phyloP scores from a whole-genome alignment of 2,329 filamentous ascomycete genomes.

The Aspergillus sp. region DNA sequence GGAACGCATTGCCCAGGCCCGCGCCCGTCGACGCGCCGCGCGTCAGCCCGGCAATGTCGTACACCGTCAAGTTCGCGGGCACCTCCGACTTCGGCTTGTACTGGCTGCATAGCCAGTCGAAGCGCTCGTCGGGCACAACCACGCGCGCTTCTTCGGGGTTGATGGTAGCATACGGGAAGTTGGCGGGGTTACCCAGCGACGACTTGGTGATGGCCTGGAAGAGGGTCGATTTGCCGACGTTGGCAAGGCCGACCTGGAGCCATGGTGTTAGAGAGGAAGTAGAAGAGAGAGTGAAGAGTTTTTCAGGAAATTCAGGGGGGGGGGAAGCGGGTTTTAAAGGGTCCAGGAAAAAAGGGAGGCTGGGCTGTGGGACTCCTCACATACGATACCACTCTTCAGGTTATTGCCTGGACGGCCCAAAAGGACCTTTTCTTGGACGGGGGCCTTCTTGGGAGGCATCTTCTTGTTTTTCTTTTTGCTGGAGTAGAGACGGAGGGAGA shows the following conservation, averaged over 20 bases:
- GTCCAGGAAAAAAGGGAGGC: constrained; percentile 18
- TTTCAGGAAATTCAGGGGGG: constrained; percentile 7
- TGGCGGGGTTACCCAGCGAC: constrained; percentile 93
- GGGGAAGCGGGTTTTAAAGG: constrained; percentile 14
- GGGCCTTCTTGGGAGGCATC: constrained; percentile 94
- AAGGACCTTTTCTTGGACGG: constrained; percentile 89
- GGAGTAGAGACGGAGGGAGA: constrained; percentile 43
- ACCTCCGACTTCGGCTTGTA: constrained; percentile 97
- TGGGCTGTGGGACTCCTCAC: constrained; percentile 46
- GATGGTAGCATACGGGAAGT: constrained; percentile 98
- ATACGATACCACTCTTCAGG: constrained; percentile 95
- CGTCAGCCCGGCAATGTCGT: constrained; percentile 96
- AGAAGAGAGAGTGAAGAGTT: constrained; percentile 9
- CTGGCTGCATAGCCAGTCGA: constrained; percentile 89
- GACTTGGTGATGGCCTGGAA: constrained; percentile 99
- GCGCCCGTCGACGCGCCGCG: constrained; percentile 93
- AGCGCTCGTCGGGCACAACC: constrained; percentile 90
- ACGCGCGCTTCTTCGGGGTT: constrained; percentile 97
- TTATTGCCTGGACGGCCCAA: constrained; percentile 95
- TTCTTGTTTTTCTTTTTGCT: constrained; percentile 54
- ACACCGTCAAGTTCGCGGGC: constrained; percentile 95
- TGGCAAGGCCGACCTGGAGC: constrained; percentile 84
- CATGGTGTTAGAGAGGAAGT: constrained; percentile 9
- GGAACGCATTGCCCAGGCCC: constrained; percentile 93
- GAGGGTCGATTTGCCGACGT: constrained; percentile 97